Conservation (phyloP, 2,329 filamentous ascomycete species). For the Capronia americana region DNA sequence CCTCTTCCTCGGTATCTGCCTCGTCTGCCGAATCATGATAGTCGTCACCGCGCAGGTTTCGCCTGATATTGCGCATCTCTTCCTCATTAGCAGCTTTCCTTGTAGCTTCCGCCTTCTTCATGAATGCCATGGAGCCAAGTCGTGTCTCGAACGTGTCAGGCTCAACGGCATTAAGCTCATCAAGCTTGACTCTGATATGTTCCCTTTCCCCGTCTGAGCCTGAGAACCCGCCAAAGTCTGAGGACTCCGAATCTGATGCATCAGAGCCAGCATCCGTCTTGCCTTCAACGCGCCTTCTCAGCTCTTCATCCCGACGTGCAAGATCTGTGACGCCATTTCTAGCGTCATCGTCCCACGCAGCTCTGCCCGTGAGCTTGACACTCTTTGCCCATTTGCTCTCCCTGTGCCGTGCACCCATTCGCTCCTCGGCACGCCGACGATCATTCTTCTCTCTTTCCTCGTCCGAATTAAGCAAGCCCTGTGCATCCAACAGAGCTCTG, state of each 20-base stretch:
- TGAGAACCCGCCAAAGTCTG: slow-evolving; percentile 68
- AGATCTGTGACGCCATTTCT: slow-evolving; percentile 78
- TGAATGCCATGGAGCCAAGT: slow-evolving; percentile 87
- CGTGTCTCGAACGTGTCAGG: slow-evolving; percentile 63
- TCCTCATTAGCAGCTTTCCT: slow-evolving; percentile 82
- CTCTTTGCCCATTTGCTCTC: slow-evolving; percentile 94
- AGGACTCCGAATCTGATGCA: slow-evolving; percentile 66
- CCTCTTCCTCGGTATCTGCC: slow-evolving; percentile 58
- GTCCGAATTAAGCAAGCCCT: slow-evolving; percentile 66
- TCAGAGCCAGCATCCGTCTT: slow-evolving; percentile 68
- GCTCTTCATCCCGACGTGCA: slow-evolving; percentile 80
- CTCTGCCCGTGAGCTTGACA: slow-evolving; percentile 76
- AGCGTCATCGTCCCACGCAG: slow-evolving; percentile 88
- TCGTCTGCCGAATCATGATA: slow-evolving; percentile 62
- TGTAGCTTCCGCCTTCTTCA: slow-evolving; percentile 84
- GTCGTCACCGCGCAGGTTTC: slow-evolving; percentile 70
- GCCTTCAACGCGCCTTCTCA: slow-evolving; percentile 79
- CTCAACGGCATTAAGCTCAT: slow-evolving; percentile 46
- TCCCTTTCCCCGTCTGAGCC: slow-evolving; percentile 62
- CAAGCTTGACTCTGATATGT: slow-evolving; percentile 49
- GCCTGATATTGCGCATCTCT: slow-evolving; percentile 70
- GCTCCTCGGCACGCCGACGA: slow-evolving; percentile 77
- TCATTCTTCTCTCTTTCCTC: slow-evolving; percentile 71
- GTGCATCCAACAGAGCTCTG: slow-evolving; percentile 57
- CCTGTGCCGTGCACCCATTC: slow-evolving; percentile 83